These are phyloP conservation scores for Lactarius sanguifluus DNA, from an alignment of 768 basidiomycete species.

Conservation along the genomic window DNA sequence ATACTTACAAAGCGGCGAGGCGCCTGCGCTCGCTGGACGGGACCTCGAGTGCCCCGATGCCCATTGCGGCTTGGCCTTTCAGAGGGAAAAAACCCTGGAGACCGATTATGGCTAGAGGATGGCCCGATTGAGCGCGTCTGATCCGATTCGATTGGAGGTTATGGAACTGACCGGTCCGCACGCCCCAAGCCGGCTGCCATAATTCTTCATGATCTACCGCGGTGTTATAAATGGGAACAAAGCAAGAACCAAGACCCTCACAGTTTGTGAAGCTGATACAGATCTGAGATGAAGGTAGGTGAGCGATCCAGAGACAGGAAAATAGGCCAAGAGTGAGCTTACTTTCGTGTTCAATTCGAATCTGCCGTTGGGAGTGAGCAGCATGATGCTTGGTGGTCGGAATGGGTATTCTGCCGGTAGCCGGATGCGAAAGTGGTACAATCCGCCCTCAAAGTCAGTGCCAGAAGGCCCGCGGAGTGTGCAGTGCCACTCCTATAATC, in stretches of 20 bases:
- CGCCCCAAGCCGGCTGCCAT: slow-evolving; percentile 99
- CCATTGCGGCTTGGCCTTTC: slow-evolving; percentile 82
- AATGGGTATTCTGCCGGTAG: slow-evolving; percentile 96
- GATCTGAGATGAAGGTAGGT: slow-evolving; percentile 49
- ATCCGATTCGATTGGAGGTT: neutral
- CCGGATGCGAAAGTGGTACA: slow-evolving; percentile 94
- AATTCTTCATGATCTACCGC: slow-evolving; percentile 87
- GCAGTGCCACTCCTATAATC: slow-evolving; percentile 86
- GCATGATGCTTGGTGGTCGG: slow-evolving; percentile 91
- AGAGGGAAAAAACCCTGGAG: slow-evolving; percentile 88
- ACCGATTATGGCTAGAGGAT: slow-evolving; percentile 69
- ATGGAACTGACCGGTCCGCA: slow-evolving; percentile 71
- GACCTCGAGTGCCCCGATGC: slow-evolving; percentile 85
- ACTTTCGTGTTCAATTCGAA: slow-evolving; percentile 97
- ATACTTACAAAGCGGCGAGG: slow-evolving; percentile 67
- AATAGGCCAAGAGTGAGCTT: slow-evolving; percentile 28
- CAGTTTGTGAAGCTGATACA: slow-evolving; percentile 93
- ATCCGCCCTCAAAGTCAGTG: slow-evolving; percentile 90
- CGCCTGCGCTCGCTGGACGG: slow-evolving; percentile 73
- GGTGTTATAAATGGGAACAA: slow-evolving; percentile 27
- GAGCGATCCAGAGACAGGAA: neutral
- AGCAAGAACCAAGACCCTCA: slow-evolving; percentile 41
- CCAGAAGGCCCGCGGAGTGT: slow-evolving; percentile 87
- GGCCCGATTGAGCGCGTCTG: neutral
- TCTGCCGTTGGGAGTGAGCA: slow-evolving; percentile 95